Base-by-base conservation (phyloP, 192 early-diverging fungal species). In the Mortierella antarctica region DNA sequence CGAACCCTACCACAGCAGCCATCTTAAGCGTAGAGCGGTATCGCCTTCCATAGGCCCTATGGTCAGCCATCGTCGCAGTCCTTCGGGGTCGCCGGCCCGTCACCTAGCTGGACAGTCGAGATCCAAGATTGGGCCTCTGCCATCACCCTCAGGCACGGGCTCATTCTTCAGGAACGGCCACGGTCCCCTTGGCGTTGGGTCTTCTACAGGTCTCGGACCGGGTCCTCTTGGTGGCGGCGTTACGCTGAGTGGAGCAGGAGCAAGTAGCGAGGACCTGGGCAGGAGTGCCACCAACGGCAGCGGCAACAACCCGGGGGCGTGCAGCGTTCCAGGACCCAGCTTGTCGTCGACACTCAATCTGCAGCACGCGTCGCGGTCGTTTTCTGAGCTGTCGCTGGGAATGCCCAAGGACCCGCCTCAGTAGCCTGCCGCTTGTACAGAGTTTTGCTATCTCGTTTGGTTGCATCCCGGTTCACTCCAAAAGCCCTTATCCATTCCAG, bases 31-130 rank as follows among this genome's bases (percentile, higher is more conserved):
- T 12, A 71, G 76, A 23, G 76, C 76, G 21, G 76, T 79, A 10
- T 79, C 76, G n/a, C 76, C 76, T 5, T 79, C 76, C 2, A 70
- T 79, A 55, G 69, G 76, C 9, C 76, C 76, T 12, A 65, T 78
- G 17, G 49, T 61, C 8, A 71, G 76, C 13, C 68, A 70, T 56
- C 69, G 76, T 20, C 69, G 69, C 5, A 71, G 69, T 47, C 76
- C 76, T 2, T 79, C 76, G 7, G 67, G 76, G 13, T 79, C 76
- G 0, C 76, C 76, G 11, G 76, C 76, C 12, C 76, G 76, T 17
- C 69, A 79, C 57, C 48, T 79, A 7, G 13, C 69, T 40, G 63
- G 69, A 9, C 69, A 79, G n/a, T 70, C 69, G 7, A 20, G 68
- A 21, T 71, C 76, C 42, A 79, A 79, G 45, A 67, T 78, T 57